Evolutionary conservation across 108 stramenopile species (phyloP), one percentile per base, ranked within the genome.

Genomic region (Nitzschia sp.): DNA sequence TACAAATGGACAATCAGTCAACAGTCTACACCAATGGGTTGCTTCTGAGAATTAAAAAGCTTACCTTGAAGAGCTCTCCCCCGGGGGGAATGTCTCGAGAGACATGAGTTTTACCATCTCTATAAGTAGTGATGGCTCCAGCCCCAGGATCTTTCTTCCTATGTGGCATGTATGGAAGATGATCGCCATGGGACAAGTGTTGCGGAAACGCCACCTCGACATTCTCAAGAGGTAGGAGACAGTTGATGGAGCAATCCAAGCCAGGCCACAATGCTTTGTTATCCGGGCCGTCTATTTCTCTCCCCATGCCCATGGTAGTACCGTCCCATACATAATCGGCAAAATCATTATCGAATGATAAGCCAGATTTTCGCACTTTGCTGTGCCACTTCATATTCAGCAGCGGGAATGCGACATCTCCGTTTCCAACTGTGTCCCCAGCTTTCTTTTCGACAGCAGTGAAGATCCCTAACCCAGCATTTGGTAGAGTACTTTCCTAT

Each of bases 391-490:
- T 45, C 4, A 82, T 11, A 35, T 89, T 83, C 19, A 76, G 35
- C 2, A 82, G 46, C 19, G 88, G 88, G 27, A 86, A 84, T 25
- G 60, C 66, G 18, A 68, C 59, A 59, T 89, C 88, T 1, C 83
- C 81, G 28, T 51, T 73, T 28, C 77, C 81, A 62, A 86, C 36
- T 6, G 42, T 47, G 30, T 82, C 82, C 28, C 74, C 69, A 17
- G 19, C 21, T 58, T 66, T n/a, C 6, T 76, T 56, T 9, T 59
- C 34, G 17, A 59, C 46, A 15, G 71, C 54, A 18, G 88, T 84
- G 62, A 86, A 92, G 5, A 89, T 66, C 21, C 91, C 91, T 17
- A 88, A 45, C 1, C 91, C 91, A 51, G 85, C 88, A 53, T 81
- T 69, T 13, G 79, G 77, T 54, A 92, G 89, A 2, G 87, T 86